These are phyloP conservation scores for Sutorius eximius DNA, from an alignment of 1,284 basidiomycete genomes.

Conservation along the genomic window DNA sequence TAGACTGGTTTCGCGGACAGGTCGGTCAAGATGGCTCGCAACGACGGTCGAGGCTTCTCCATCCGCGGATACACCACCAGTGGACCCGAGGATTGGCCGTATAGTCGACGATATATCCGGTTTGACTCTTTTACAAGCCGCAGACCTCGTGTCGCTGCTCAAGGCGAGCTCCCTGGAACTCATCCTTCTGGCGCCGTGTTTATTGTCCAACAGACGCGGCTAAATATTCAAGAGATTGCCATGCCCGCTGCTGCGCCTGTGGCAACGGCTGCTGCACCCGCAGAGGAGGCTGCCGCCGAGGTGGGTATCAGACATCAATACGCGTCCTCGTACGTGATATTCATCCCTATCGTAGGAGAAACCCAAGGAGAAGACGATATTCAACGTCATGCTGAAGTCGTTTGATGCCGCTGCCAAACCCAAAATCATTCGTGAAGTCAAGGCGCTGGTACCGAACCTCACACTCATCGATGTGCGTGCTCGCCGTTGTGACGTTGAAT, in stretches of 20 bases:
- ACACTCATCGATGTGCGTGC: slow-evolving; percentile 90
- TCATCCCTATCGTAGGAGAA: slow-evolving; percentile 63
- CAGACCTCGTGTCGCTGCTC: slow-evolving; percentile 90
- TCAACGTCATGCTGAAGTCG: slow-evolving; percentile 92
- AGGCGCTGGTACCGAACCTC: slow-evolving; percentile 91
- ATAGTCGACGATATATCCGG: slow-evolving; percentile 95
- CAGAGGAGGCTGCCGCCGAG: slow-evolving; percentile 64
- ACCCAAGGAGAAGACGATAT: slow-evolving; percentile 98
- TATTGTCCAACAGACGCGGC: slow-evolving; percentile 58
- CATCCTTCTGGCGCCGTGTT: not conserved
- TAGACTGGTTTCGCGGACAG: slow-evolving; percentile 23
- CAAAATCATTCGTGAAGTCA: slow-evolving; percentile 98
- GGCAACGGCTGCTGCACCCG: slow-evolving; percentile 46
- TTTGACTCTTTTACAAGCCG: slow-evolving; percentile 91
- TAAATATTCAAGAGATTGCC: slow-evolving; percentile 98
- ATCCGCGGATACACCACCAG: slow-evolving; percentile 41
- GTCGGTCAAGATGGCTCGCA: slow-evolving; percentile 47
- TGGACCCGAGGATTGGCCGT: slow-evolving; percentile 74
- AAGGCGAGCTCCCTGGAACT: slow-evolving; percentile 61
- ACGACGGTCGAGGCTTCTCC: slow-evolving; percentile 45
- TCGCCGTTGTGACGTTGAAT: not conserved
- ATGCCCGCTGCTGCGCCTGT: slow-evolving; percentile 79
- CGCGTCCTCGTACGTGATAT: not conserved
- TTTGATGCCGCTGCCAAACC: slow-evolving; percentile 91
- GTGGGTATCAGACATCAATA: slow-evolving; percentile 39